Base-by-base conservation (phyloP, 371 early-diverging fungal species). In the Rhizomucor pusillus region DNA sequence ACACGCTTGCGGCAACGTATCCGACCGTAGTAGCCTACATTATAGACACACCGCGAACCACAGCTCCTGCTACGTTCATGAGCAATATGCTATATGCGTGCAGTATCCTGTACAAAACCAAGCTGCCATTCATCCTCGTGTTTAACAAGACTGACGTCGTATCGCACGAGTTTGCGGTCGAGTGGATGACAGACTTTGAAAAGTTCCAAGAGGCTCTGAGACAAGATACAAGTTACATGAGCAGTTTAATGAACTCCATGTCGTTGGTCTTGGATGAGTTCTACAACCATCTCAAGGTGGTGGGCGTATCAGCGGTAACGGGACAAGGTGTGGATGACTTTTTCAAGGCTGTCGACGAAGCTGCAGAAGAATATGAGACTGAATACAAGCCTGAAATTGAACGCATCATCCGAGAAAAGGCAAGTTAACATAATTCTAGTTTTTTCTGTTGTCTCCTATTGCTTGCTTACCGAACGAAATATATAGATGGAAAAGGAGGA, bases 21-120 rank as follows among this genome's bases (percentile, higher is more conserved):
- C 96, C 97, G 10, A 93, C 98, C 0, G 90, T 93, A 47, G 77
- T 99, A 14, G 90, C 93, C 2, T 99, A 99, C 67, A 88, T 98
- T 56, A 92, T 99, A 66, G 99, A 99, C 71, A 95, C 97, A 36
- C 94, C 95, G 5, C 85, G 95, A 34, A 93, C 95, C 1, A 86
- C 92, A 22, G 79, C 85, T 49, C 98, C 97, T 9, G 92, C 93
- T 24, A 98, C 99, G 1, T 99, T 99, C 71, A 99, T 99, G 94
- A 91, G 93, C 60, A 99, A 99, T 75, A 99, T 99, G 99, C 78
- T 99, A 47, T 99, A 99, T 74, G 99, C 99, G 11, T 95, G 97
- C 54, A 80, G 84, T 63, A 93, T 98, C 63, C 81, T 97, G 34
- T 98, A 97, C 85, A 97, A 97, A 71, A 95, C 97, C 29, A 90